Conservation (phyloP, 1,139 yeast genomes). For the Zygosaccharomyces pseudobailii region DNA sequence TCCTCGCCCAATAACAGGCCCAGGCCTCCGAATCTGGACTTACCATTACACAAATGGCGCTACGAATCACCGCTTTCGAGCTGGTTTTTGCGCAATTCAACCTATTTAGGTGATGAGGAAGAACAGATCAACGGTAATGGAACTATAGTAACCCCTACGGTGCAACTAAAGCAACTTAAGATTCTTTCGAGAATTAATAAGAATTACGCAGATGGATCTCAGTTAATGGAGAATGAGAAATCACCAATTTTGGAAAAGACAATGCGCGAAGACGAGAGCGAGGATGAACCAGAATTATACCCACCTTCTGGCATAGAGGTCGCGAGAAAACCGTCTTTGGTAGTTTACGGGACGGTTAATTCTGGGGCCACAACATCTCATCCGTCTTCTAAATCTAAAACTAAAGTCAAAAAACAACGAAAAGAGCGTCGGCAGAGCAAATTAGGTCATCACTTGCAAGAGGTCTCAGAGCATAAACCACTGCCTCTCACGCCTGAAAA, state of each 20-base stretch:
- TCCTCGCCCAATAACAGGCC: not conserved
- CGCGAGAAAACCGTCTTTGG: constrained; percentile 3
- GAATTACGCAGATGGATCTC: constrained; percentile 10
- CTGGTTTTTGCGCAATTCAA: constrained; percentile 32
- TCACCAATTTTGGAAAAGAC: constrained; percentile 24
- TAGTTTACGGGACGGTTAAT: constrained; percentile 5
- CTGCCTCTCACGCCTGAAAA: constrained; percentile 21
- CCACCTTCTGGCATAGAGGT: not conserved
- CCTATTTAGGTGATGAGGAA: constrained; percentile 17
- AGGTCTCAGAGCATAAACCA: constrained; percentile 18
- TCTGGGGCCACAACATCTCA: constrained; percentile 3
- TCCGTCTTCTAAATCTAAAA: not conserved
- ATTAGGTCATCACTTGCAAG: constrained; percentile 14
- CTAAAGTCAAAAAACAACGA: constrained; percentile 3
- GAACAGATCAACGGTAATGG: constrained; percentile 10
- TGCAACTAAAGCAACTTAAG: constrained; percentile 24
- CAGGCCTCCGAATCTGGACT: not conserved
- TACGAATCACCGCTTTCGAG: constrained; percentile 32
- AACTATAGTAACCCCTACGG: constrained; percentile 20
- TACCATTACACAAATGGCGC: constrained; percentile 19
- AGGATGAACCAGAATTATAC: not conserved
- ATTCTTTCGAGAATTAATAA: constrained; percentile 21
- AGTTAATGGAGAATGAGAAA: constrained; percentile 13
- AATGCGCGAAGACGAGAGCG: not conserved
- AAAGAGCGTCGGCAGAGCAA: constrained; percentile 10